Evolutionary conservation across 1,139 yeast species (phyloP).

Genomic region (Hyphopichia fennica): DNA sequence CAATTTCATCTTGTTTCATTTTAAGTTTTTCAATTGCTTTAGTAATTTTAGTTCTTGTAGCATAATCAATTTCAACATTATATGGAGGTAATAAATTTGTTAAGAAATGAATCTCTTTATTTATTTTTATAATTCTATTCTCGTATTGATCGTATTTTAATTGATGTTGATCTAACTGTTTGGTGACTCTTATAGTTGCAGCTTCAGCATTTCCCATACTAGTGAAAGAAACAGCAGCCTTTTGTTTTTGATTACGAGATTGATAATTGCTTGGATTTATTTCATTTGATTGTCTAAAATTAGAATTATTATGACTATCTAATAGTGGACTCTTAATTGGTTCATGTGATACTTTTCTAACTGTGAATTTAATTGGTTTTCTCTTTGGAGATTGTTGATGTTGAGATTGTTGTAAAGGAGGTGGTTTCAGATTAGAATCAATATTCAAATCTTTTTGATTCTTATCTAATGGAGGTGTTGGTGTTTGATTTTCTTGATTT

Average conservation of each 20-base stretch:
- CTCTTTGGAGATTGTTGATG: slow-evolving; percentile 10
- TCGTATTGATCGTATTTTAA: slow-evolving; percentile 37
- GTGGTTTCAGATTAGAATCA: neutral
- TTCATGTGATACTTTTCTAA: slow-evolving; percentile 43
- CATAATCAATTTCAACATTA: slow-evolving; percentile 46
- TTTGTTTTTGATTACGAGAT: neutral
- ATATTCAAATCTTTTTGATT: neutral
- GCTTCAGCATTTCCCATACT: neutral
- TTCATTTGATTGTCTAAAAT: neutral
- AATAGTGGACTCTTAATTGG: slow-evolving; percentile 18
- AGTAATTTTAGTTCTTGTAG: slow-evolving; percentile 41
- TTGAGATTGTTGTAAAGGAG: neutral
- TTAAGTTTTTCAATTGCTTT: slow-evolving; percentile 45
- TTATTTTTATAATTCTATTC: slow-evolving; percentile 34
- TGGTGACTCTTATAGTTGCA: neutral
- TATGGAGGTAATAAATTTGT: slow-evolving; percentile 44
- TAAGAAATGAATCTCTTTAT: slow-evolving; percentile 43
- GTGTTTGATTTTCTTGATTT: neutral
- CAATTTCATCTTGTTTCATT: slow-evolving; percentile 43
- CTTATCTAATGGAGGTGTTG: neutral
- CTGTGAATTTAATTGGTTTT: slow-evolving; percentile 43
- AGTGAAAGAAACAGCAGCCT: neutral
- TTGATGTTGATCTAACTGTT: slow-evolving; percentile 20
- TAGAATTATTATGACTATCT: slow-evolving; percentile 1
- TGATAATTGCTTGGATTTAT: neutral